Evolutionary conservation across 2,329 filamentous ascomycete genomes (phyloP).

Genomic region (Stachybotrys chlorohalonatus): DNA sequence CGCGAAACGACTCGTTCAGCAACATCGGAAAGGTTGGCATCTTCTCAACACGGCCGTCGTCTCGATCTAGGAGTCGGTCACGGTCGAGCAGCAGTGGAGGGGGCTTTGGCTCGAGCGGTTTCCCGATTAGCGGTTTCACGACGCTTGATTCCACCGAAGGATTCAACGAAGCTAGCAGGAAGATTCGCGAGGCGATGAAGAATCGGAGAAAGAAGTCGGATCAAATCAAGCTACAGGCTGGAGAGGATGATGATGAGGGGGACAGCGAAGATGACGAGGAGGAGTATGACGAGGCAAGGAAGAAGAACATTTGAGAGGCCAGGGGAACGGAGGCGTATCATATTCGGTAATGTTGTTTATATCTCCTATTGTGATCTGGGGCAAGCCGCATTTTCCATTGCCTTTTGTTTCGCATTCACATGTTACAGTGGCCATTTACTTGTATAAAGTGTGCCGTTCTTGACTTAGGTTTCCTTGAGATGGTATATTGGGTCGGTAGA

Average conservation of each 20-base stretch:
- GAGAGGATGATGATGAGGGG: conserved; percentile 21
- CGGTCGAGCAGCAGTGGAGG: conserved; percentile 61
- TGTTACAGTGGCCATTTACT: not conserved
- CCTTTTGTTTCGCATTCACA: not conserved
- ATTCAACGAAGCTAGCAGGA: conserved; percentile 74
- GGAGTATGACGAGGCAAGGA: conserved; percentile 31
- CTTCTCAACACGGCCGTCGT: conserved; percentile 83
- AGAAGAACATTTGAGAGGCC: conserved; percentile 25
- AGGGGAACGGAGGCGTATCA: not conserved
- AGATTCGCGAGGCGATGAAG: conserved; percentile 79
- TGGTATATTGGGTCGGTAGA: not conserved
- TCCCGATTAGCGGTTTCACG: conserved; percentile 63
- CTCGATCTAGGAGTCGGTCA: conserved; percentile 63
- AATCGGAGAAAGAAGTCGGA: conserved; percentile 45
- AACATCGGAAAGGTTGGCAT: conserved; percentile 82
- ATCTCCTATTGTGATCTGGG: not conserved
- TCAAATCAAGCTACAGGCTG: conserved; percentile 26
- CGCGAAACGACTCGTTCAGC: conserved; percentile 87
- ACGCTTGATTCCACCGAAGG: conserved; percentile 57
- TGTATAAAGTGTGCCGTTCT: not conserved
- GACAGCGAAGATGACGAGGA: conserved; percentile 33
- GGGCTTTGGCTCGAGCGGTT: conserved; percentile 49
- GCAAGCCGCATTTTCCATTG: not conserved
- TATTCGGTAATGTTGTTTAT: not conserved
- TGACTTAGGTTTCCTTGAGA: not conserved